Percentiles rank a stretch among this genome's conserved stretches.
Evolutionary conservation across 2,329 filamentous ascomycete genomes (phyloP).

Genomic region (Epichloe sibirici): DNA sequence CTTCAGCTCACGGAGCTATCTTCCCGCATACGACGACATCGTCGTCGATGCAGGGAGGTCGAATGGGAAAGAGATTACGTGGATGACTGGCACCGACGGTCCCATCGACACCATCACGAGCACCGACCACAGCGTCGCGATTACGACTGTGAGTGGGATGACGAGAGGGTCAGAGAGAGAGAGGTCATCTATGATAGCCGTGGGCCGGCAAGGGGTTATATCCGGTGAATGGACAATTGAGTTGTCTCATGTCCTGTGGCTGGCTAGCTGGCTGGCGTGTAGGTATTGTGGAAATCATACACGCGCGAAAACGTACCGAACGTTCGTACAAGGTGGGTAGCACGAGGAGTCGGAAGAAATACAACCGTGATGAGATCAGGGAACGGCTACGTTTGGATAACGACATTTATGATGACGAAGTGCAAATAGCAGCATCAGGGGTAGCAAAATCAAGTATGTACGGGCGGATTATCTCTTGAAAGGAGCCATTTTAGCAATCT

Average conservation of each 20-base stretch:
- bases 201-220: conserved; percentile 15
- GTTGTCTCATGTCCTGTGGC: not conserved
- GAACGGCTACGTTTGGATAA: not conserved
- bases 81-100: conserved; percentile 35
- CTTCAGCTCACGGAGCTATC: conserved; percentile 71
- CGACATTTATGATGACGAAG: not conserved
- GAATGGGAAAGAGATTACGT: conserved; percentile 48
- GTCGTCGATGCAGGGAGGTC: conserved; percentile 40
- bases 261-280: not conserved
- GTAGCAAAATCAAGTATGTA: not conserved
- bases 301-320: not conserved
- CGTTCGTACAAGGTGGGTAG: too few relatives aligned
- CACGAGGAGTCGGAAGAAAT: not conserved
- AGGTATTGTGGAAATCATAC: not conserved
- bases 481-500: too few relatives aligned
- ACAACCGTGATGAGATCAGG: not conserved
- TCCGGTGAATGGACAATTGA: conserved; percentile 9
- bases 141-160: conserved; percentile 32
- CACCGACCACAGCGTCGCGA: conserved; percentile 15
- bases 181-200: conserved; percentile 52
- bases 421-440: not conserved
- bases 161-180: conserved; percentile 54
- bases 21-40: conserved; percentile 62
- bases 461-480: too few relatives aligned
- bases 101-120: conserved; percentile 23